Evolutionary conservation across 2,329 filamentous ascomycete genomes (phyloP).

Genomic region (Aspergillus brasiliensis): DNA sequence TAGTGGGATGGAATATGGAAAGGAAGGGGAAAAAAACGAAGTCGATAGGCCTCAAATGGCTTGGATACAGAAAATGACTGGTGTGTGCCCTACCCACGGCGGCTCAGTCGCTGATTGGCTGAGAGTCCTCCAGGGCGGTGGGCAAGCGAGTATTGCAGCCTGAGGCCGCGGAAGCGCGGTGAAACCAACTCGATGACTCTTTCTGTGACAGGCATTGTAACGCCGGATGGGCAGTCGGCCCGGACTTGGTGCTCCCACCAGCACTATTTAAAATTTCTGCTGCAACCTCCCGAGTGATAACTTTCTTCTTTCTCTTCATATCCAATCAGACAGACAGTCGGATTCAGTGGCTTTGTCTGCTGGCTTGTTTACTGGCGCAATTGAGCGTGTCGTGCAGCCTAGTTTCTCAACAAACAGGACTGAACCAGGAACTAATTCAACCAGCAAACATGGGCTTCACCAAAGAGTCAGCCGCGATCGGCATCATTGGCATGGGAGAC

Average conservation of each 20-base stretch:
- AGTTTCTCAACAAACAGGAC: not conserved
- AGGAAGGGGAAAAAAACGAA: constrained; percentile 24
- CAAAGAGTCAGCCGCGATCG: constrained; percentile 74
- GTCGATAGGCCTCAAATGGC: constrained; percentile 14
- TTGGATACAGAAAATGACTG: constrained; percentile 31
- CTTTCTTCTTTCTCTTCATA: not conserved
- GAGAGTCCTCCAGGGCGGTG: not conserved
- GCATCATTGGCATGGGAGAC: constrained; percentile 98
- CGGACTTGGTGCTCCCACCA: constrained; percentile 27
- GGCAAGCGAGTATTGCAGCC: constrained; percentile 33
- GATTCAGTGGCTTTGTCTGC: not conserved
- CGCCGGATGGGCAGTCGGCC: constrained; percentile 27
- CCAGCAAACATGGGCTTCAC: constrained; percentile 35
- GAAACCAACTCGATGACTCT: constrained; percentile 4
- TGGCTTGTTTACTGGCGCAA: not conserved
- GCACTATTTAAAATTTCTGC: constrained; percentile 30
- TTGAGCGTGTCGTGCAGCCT: not conserved
- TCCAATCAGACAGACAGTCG: not conserved
- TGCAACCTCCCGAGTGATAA: not conserved
- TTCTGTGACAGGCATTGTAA: constrained; percentile 4
- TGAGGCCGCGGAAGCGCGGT: constrained; percentile 14
- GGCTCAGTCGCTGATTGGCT: constrained; percentile 32
- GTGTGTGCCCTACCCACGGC: constrained; percentile 43
- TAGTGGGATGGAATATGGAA: constrained; percentile 47
- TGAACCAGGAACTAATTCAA: not conserved